Percentiles rank a stretch among this genome's conserved stretches.
Conservation (phyloP, 495 filamentous ascomycete genomes). For the Rhizodiscina lignyota region DNA sequence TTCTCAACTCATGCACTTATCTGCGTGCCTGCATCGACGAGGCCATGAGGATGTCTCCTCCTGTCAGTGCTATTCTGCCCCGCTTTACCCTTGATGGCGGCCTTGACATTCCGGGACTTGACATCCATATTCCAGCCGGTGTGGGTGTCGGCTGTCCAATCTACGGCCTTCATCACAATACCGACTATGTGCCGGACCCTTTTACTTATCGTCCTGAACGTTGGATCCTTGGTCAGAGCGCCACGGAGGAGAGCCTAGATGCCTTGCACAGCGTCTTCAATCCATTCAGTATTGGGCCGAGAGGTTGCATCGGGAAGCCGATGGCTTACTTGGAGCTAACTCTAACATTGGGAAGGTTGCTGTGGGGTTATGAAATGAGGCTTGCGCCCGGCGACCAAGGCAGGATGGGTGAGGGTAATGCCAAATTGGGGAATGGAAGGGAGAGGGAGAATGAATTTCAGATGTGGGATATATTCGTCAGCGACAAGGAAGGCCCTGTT, state of each 20-base stretch:
- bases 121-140: conserved; percentile 27
- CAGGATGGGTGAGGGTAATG: conserved; percentile 2
- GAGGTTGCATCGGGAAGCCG: conserved; percentile 15
- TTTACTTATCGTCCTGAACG: conserved; percentile 13
- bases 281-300: conserved; percentile 15
- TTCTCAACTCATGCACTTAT: conserved; percentile 32
- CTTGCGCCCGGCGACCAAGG: conserved; percentile 2
- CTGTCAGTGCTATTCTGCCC: conserved; percentile 40
- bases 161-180: conserved; percentile 15
- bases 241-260: conserved; percentile 3
- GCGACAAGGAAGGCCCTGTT: conserved; percentile 38
- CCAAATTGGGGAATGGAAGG: conserved; percentile 19
- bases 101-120: conserved; percentile 32
- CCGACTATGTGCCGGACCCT: conserved; percentile 11
- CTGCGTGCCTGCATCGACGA: conserved; percentile 49
- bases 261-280: conserved; percentile 10
- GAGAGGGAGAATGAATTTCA: conserved; percentile 32
- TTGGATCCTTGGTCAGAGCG: conserved; percentile 8
- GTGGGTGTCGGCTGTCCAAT: conserved; percentile 17
- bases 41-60: conserved; percentile 48
- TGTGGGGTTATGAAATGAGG: conserved; percentile 13
- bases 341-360: conserved; percentile 11
- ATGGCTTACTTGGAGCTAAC: conserved; percentile 15
- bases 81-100: conserved; percentile 48
- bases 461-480: conserved; percentile 39